phyloP scores from a whole-genome alignment of 169 alveolate genomes.

The Eimeria necatrix region DNA sequence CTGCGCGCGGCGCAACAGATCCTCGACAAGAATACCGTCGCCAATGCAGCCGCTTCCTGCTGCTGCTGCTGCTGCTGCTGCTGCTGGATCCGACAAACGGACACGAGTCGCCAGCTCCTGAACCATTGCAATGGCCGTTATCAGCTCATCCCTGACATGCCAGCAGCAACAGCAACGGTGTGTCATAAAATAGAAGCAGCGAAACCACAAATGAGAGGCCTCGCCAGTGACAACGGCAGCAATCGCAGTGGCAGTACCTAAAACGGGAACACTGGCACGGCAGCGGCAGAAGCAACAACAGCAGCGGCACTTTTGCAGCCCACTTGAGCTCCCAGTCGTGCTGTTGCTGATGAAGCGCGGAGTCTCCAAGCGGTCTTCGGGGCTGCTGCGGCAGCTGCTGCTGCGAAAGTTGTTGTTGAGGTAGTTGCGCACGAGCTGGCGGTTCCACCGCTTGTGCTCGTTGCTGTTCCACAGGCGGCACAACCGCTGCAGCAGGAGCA shows the following conservation, averaged over 20 bases:
- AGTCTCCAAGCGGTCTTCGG: not conserved
- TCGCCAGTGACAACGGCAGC: not conserved
- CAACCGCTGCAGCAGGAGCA: not conserved
- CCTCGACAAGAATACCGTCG: slow-evolving; percentile 30
- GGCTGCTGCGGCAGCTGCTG: slow-evolving; percentile 2
- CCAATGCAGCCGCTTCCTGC: not conserved
- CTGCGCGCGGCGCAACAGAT: slow-evolving; percentile 63
- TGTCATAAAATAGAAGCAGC: not conserved
- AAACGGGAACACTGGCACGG: not conserved
- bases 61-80: not conserved
- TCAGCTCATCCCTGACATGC: slow-evolving; percentile 29
- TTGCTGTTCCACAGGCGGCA: slow-evolving; percentile 9
- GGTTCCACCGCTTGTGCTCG: not conserved
- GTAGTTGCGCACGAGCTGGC: not conserved
- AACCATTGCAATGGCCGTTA: slow-evolving; percentile 57
- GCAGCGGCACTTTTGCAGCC: not conserved
- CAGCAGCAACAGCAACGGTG: no score
- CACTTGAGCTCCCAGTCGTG: slow-evolving; percentile 43
- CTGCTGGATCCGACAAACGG: not conserved
- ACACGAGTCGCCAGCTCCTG: slow-evolving; percentile 66
- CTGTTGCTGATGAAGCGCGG: not conserved
- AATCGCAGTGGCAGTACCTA: not conserved
- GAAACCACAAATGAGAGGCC: not conserved
- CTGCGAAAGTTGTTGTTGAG: not conserved
- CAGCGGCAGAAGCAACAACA: no score